phyloP scores from a whole-genome alignment of 805 yeast species.

The Zygosaccharomyces pseudorouxii region DNA sequence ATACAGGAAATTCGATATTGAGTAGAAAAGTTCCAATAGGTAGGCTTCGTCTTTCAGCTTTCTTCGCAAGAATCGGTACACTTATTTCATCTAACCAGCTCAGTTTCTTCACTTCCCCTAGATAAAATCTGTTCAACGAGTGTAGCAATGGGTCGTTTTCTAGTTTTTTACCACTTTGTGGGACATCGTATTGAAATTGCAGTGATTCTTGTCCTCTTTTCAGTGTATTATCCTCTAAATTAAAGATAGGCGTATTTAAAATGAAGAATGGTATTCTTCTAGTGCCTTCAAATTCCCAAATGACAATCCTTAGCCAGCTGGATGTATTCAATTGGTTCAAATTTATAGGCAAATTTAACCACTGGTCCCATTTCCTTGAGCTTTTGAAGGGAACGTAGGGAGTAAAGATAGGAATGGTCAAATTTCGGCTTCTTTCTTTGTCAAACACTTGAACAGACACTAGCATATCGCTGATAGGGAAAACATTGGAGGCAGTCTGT shows the following conservation, averaged over 20 bases:
- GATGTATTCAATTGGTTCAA: conserved; percentile 66
- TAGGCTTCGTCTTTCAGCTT: conserved; percentile 19
- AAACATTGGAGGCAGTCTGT: conserved; percentile 39
- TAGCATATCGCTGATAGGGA: conserved; percentile 35
- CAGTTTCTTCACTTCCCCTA: conserved; percentile 55
- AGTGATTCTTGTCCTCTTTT: conserved; percentile 68
- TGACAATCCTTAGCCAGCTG: conserved; percentile 52
- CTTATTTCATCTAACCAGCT: conserved; percentile 75
- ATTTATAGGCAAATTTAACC: conserved; percentile 67
- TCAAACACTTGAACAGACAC: conserved; percentile 44
- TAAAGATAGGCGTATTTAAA: conserved; percentile 57
- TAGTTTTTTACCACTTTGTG: conserved; percentile 28
- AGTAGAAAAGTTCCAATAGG: conserved; percentile 35
- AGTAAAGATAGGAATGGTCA: conserved; percentile 48
- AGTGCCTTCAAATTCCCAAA: conserved; percentile 66
- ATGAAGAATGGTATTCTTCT: conserved; percentile 52
- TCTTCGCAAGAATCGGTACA: conserved; percentile 44
- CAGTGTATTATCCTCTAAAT: conserved; percentile 50
- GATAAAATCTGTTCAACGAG: conserved; percentile 56
- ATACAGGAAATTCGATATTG: conserved; percentile 55
- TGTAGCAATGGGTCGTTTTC: conserved; percentile 41
- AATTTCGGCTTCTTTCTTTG: conserved; percentile 41
- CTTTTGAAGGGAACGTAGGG: conserved; percentile 45
- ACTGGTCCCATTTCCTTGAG: conserved; percentile 59
- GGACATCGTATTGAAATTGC: conserved; percentile 35